Conservation (phyloP, 352 stramenopile genomes). For the Blastocystis sp. region DNA sequence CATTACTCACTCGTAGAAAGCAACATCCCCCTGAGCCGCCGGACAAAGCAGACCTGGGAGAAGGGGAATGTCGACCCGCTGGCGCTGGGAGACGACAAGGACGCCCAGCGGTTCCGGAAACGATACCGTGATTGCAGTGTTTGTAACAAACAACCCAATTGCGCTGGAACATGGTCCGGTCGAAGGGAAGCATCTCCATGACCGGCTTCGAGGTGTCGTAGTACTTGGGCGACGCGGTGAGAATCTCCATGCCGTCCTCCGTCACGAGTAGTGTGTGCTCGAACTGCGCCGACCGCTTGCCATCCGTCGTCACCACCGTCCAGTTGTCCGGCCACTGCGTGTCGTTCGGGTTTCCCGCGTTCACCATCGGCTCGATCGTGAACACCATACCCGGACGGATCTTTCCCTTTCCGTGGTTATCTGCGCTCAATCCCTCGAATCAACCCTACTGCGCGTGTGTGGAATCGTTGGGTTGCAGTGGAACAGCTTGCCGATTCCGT, state of each 20-base stretch:
- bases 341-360: slow-evolving; percentile 76
- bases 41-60: slow-evolving; percentile 5
- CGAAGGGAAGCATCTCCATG: slow-evolving; percentile 56
- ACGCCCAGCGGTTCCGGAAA: background rate
- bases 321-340: slow-evolving; percentile 91
- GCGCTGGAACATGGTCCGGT: slow-evolving; percentile 56
- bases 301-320: slow-evolving; percentile 88
- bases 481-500: slow-evolving; percentile 90
- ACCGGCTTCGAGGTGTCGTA: slow-evolving; percentile 38
- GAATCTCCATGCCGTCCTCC: slow-evolving; percentile 85
- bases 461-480: slow-evolving; percentile 89
- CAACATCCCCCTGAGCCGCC: slow-evolving; percentile 28
- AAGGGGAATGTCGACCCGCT: background rate
- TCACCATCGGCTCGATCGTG: slow-evolving; percentile 99
- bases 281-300: slow-evolving; percentile 84
- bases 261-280: slow-evolving; percentile 97
- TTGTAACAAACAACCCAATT: slow-evolving; percentile 35
- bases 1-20: background rate
- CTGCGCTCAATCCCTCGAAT: slow-evolving; percentile 58
- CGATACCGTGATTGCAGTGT: slow-evolving; percentile 1
- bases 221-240: slow-evolving; percentile 71
- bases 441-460: slow-evolving; percentile 93
- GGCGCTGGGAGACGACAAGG: background rate
- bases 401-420: slow-evolving; percentile 66
- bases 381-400: slow-evolving; percentile 95